Conservation (phyloP, 1,284 basidiomycete species). For the Boletellus deceptivus region DNA sequence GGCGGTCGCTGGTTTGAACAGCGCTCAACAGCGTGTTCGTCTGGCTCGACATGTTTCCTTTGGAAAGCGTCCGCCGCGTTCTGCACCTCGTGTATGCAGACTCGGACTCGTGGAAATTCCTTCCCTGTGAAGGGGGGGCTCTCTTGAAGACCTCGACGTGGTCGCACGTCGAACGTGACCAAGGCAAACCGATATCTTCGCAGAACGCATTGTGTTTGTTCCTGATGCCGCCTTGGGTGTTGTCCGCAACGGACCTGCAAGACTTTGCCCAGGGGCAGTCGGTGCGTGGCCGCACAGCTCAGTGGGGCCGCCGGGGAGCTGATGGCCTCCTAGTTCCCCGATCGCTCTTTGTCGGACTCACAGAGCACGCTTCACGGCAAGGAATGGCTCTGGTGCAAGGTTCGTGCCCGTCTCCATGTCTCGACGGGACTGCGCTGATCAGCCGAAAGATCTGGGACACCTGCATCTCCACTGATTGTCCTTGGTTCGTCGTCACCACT, state of each 20-base stretch:
- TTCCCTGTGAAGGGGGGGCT: slow-evolving; percentile 36
- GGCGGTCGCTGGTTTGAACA: slow-evolving; percentile 10
- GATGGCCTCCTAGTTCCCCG: slow-evolving; percentile 22
- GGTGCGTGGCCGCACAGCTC: slow-evolving; percentile 35
- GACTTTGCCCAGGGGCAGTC: slow-evolving; percentile 48
- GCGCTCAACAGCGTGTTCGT: slow-evolving; percentile 31
- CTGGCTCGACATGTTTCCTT: slow-evolving; percentile 52
- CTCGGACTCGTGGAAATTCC: slow-evolving; percentile 43
- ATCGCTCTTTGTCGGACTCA: slow-evolving; percentile 12
- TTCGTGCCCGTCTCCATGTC: slow-evolving; percentile 23
- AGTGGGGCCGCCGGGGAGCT: slow-evolving; percentile 1
- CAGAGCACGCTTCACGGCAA: slow-evolving; percentile 8
- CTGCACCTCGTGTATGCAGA: slow-evolving; percentile 49
- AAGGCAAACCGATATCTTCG: slow-evolving; percentile 10
- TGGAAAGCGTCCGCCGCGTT: slow-evolving; percentile 53
- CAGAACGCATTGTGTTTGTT: slow-evolving; percentile 47
- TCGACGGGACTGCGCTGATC: slow-evolving; percentile 9
- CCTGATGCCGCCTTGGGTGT: slow-evolving; percentile 65
- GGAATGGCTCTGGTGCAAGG: slow-evolving; percentile 68
- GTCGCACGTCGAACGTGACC: slow-evolving; percentile 30
- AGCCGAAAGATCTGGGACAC: slow-evolving; percentile 59
- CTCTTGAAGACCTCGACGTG: slow-evolving; percentile 53
- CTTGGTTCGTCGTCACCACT: slow-evolving; percentile 66
- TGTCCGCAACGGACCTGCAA: slow-evolving; percentile 53
- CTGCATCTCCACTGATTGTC: slow-evolving; percentile 50